phyloP scores from a whole-genome alignment of 208 protist genomes.

The Wallacemonas sp. region DNA sequence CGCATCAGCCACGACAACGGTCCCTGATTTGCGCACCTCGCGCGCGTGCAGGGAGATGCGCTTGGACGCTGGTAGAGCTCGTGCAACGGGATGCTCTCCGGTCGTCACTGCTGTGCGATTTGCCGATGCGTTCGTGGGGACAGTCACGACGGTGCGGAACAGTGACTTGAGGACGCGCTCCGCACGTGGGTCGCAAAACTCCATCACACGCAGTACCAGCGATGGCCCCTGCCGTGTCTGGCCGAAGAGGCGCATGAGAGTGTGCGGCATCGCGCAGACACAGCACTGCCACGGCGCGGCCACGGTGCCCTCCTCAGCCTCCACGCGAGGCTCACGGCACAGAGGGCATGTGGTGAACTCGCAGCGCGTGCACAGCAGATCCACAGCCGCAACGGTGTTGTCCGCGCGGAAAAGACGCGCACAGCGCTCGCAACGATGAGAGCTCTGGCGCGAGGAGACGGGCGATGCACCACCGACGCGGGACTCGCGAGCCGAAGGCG shows the following conservation, averaged over 20 bases:
- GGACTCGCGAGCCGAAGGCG: not conserved
- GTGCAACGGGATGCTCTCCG: not conserved
- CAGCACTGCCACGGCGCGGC: conserved; percentile 54
- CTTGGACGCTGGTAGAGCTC: conserved; percentile 9
- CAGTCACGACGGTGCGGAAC: conserved; percentile 44
- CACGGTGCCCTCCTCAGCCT: conserved; percentile 5
- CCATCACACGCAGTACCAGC: conserved; percentile 60
- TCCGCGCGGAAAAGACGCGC: conserved; percentile 38
- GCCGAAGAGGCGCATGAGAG: conserved; percentile 70
- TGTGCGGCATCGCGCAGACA: conserved; percentile 42
- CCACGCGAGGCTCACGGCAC: conserved; percentile 40
- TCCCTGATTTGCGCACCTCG: conserved; percentile 7
- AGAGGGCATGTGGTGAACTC: conserved; percentile 52
- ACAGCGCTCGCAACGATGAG: conserved; percentile 56
- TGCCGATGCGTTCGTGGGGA: not conserved
- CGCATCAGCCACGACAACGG: too few species aligned
- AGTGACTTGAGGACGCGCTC: conserved; percentile 67
- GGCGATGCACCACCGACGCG: not conserved
- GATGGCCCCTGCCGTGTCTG: conserved; percentile 44
- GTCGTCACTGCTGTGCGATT: not conserved
- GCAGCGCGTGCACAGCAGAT: conserved; percentile 55
- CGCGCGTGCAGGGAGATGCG: conserved; percentile 2
- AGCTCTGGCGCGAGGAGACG: conserved; percentile 8
- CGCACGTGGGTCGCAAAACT: conserved; percentile 66
- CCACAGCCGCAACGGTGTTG: not conserved